A percentile compares a stretch with the other conserved stretches of the same genome.
phyloP scores from a whole-genome alignment of 75 land plant species.

The Cunninghamia lanceolata region DNA sequence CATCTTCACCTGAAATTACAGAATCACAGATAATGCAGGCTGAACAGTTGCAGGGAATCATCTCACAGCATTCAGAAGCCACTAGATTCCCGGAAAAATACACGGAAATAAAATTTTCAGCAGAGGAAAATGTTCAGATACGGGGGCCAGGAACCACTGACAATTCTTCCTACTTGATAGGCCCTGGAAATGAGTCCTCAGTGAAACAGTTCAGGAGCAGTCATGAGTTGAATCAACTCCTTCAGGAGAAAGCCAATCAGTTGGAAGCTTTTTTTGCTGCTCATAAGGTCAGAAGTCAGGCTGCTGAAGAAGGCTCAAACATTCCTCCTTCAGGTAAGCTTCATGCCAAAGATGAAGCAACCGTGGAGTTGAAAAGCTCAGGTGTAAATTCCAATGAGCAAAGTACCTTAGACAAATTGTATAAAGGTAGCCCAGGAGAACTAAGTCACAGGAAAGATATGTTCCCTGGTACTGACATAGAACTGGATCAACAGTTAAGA shows the following conservation, averaged over 20 bases:
- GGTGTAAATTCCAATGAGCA: not conserved
- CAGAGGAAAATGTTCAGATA: not conserved
- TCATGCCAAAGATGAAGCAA: not conserved
- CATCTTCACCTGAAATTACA: not conserved
- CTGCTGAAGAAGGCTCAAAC: conserved; percentile 2
- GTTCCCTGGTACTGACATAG: not conserved
- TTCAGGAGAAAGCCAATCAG: conserved; percentile 9
- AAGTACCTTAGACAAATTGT: not conserved
- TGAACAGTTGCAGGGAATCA: not conserved
- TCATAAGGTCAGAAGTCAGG: not conserved
- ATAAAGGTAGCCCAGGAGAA: not conserved
- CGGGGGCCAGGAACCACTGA: not conserved
- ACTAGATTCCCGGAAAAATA: not conserved
- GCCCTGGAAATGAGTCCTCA: not conserved
- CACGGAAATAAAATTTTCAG: not conserved
- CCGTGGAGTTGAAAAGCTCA: not conserved
- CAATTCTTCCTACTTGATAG: not conserved
- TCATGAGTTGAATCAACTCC: conserved; percentile 1
- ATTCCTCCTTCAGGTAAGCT: not conserved
- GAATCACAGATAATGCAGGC: conserved; percentile 2
- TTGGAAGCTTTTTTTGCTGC: conserved; percentile 5
- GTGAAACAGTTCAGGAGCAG: not conserved
- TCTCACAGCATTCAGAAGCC: conserved; percentile 3
- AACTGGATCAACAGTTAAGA: conserved; percentile 5
- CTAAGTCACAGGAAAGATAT: not conserved